These are phyloP conservation scores for Liriodendron chinense DNA, from an alignment of 164 flowering plant genomes.

Conservation along the genomic window DNA sequence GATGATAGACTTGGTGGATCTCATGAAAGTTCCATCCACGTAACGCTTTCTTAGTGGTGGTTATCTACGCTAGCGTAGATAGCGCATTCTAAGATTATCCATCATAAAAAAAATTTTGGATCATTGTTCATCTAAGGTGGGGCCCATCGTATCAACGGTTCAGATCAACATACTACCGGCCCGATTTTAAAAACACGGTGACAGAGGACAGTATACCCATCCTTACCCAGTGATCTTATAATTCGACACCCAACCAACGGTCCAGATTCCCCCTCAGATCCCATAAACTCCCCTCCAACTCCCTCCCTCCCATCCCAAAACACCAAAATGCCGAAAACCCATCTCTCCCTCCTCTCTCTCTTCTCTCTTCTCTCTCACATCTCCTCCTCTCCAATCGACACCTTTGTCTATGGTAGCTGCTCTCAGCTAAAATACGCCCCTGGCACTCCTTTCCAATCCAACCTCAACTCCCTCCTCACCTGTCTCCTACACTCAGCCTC, in stretches of 20 bases:
- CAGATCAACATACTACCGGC: not conserved
- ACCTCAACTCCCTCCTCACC: constrained; percentile 74
- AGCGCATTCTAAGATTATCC: not conserved
- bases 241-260: not conserved
- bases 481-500: constrained; percentile 87
- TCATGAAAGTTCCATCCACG: too few species aligned
- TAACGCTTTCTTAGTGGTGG: too few species aligned
- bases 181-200: not conserved
- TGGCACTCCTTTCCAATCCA: constrained; percentile 49
- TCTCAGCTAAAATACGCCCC: constrained; percentile 56
- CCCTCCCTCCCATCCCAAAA: constrained; percentile 7
- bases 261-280: not conserved
- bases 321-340: not conserved
- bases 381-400: constrained; percentile 27
- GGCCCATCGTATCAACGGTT: not conserved
- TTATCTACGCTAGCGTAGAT: too few species aligned
- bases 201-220: not conserved
- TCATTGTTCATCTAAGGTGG: not conserved
- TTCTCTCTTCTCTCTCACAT: constrained; percentile 14
- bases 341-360: constrained; percentile 3
- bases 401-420: constrained; percentile 80
- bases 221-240: not conserved
- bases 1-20: too few species aligned
- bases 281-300: constrained; percentile 2
- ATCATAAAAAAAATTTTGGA: too few species aligned